A percentile compares a stretch with the other conserved stretches of the same genome.
These are phyloP conservation scores for Agrocybe chaxingu DNA, from an alignment of 768 basidiomycete species.

Conservation along the genomic window DNA sequence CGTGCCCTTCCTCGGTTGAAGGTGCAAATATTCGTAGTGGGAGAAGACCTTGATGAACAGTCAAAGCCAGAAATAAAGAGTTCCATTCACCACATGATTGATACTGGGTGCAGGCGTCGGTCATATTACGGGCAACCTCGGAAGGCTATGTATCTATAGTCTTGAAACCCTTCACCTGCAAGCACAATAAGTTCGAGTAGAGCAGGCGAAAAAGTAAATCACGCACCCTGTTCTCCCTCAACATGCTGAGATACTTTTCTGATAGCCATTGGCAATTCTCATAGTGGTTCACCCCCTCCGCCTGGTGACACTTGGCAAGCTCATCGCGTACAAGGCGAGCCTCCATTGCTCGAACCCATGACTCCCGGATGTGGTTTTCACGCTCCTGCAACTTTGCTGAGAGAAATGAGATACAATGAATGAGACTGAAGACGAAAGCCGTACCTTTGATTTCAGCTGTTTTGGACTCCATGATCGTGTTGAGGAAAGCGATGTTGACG, in stretches of 20 bases:
- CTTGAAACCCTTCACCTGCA: conserved; percentile 83
- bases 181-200: neutral
- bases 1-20: too few relatives aligned
- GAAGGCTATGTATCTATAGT: conserved; percentile 49
- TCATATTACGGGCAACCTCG: too few relatives aligned
- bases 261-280: conserved; percentile 86
- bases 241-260: conserved; percentile 77
- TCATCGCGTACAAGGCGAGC: conserved; percentile 84
- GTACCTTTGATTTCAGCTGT: conserved; percentile 50
- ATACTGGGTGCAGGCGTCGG: too few relatives aligned
- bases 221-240: conserved; percentile 78
- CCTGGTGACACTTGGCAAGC: conserved; percentile 83
- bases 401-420: neutral
- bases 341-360: conserved; percentile 95
- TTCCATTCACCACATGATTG: too few relatives aligned
- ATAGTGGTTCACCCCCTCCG: conserved; percentile 90
- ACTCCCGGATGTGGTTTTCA: conserved; percentile 80
- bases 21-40: too few relatives aligned
- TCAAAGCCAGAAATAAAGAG: too few relatives aligned
- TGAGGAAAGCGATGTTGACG: conserved; percentile 17
- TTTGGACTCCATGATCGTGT: conserved; percentile 24
- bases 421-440: conserved; percentile 1
- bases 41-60: too few relatives aligned
- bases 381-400: conserved; percentile 65
- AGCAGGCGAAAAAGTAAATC: too few relatives aligned